Conservation (phyloP, 345 rosid species). For the Salix koriyanagi region DNA sequence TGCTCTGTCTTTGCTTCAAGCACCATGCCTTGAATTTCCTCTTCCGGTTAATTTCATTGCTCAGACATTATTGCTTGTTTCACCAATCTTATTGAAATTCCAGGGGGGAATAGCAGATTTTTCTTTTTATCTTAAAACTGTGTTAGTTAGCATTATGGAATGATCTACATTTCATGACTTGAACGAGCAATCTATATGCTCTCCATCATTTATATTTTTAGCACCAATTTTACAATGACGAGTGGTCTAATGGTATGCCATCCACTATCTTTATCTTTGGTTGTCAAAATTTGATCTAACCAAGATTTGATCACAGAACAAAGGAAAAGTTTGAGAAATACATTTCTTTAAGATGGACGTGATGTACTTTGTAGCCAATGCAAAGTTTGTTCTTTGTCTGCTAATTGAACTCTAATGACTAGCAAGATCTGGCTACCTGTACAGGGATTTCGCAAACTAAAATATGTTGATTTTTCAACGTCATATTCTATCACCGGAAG, state of each 20-base stretch:
- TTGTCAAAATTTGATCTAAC: background rate
- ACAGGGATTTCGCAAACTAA: conserved; percentile 65
- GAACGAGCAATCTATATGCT: background rate
- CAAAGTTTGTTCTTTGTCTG: background rate
- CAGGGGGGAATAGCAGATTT: background rate
- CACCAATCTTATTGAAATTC: background rate
- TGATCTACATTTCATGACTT: background rate
- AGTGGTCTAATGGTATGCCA: background rate
- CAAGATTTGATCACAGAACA: background rate
- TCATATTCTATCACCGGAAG: conserved; percentile 65
- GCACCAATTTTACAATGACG: background rate
- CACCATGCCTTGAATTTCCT: background rate
- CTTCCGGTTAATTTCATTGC: background rate
- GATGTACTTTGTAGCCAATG: background rate
- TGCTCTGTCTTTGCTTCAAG: background rate
- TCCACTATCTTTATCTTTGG: background rate
- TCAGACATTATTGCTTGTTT: background rate
- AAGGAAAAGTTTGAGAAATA: background rate
- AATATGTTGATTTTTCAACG: conserved; percentile 69
- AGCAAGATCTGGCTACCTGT: conserved; percentile 9
- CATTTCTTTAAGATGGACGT: background rate
- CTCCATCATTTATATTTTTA: background rate
- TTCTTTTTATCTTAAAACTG: background rate
- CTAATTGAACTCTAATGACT: background rate
- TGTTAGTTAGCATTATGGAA: background rate